A percentile compares a stretch with the other conserved stretches of the same genome.
Evolutionary conservation across 192 early-diverging fungal species (phyloP).

Genomic region (Backusella macrospora): DNA sequence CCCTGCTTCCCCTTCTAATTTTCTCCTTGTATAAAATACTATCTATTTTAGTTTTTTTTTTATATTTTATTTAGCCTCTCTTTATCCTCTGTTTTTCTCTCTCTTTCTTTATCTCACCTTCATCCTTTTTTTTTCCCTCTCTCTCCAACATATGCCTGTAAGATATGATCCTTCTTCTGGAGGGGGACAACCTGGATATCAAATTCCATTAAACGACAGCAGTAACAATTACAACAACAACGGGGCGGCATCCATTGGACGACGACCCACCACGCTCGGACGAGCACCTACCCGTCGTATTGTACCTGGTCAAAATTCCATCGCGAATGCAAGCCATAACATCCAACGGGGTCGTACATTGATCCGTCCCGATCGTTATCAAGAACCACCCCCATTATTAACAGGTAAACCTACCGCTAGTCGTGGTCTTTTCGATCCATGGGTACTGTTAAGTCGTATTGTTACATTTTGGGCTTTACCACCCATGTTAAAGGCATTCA

Average conservation of each 20-base stretch:
- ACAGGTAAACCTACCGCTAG: slow-evolving; percentile 49
- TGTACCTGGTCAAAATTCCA: slow-evolving; percentile 35
- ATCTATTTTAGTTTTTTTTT: slow-evolving; percentile 2
- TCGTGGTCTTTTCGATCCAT: slow-evolving; percentile 52
- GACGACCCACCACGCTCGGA: slow-evolving; percentile 34
- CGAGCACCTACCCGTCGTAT: slow-evolving; percentile 44
- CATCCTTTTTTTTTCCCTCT: too few species aligned
- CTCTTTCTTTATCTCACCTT: neutral
- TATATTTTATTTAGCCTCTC: slow-evolving; percentile 16
- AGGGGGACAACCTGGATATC: slow-evolving; percentile 14
- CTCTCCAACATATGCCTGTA: slow-evolving; percentile 12
- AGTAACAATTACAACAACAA: neutral
- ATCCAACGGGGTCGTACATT: slow-evolving; percentile 74
- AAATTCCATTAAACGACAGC: neutral
- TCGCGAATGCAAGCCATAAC: slow-evolving; percentile 53
- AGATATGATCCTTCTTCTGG: slow-evolving; percentile 20
- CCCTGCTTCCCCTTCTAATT: neutral
- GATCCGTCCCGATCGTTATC: slow-evolving; percentile 69
- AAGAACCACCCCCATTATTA: slow-evolving; percentile 70
- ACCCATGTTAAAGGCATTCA: slow-evolving; percentile 59
- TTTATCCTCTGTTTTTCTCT: neutral
- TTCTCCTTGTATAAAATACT: slow-evolving; percentile 8
- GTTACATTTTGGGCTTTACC: slow-evolving; percentile 72
- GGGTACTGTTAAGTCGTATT: slow-evolving; percentile 70
- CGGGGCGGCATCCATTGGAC: slow-evolving; percentile 10